phyloP scores from a whole-genome alignment of 1,284 basidiomycete genomes.

The Ustilago bromivora region DNA sequence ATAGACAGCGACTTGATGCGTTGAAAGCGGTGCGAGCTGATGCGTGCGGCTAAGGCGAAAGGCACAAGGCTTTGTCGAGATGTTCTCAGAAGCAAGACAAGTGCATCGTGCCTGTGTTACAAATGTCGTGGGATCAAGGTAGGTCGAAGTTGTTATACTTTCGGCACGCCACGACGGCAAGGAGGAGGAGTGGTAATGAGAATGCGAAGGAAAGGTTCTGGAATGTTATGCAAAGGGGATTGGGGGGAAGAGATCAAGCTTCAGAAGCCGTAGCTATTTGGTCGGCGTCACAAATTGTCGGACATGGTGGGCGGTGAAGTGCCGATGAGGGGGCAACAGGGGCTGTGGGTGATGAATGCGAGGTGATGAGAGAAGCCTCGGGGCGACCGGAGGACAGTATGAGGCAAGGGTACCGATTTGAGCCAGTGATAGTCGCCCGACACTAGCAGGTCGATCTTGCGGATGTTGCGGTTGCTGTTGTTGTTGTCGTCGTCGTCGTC shows the following conservation, averaged over 20 bases:
- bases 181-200: conserved; percentile 1
- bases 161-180: neutral
- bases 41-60: neutral
- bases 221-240: conserved; percentile 12
- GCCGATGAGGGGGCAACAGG: conserved; percentile 9
- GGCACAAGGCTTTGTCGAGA: conserved; percentile 5
- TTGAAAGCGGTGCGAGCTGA: neutral
- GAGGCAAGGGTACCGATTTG: neutral
- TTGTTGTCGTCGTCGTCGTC: neutral
- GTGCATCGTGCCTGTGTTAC: conserved; percentile 5
- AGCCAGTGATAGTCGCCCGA: no score
- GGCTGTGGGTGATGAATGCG: neutral
- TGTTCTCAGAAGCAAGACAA: conserved; percentile 3
- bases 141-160: neutral
- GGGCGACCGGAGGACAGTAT: neutral
- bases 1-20: conserved; percentile 1
- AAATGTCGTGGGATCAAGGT: neutral
- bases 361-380: neutral
- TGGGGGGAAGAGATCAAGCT: conserved; percentile 9
- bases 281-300: conserved; percentile 30
- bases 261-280: conserved; percentile 20
- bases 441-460: neutral
- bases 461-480: no score
- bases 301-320: conserved; percentile 18
- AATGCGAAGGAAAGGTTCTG: neutral